A percentile compares a stretch with the other conserved stretches of the same genome.
Evolutionary conservation across 176 grass and related monocot genomes (phyloP).

Genomic region (Carex littledalei): DNA sequence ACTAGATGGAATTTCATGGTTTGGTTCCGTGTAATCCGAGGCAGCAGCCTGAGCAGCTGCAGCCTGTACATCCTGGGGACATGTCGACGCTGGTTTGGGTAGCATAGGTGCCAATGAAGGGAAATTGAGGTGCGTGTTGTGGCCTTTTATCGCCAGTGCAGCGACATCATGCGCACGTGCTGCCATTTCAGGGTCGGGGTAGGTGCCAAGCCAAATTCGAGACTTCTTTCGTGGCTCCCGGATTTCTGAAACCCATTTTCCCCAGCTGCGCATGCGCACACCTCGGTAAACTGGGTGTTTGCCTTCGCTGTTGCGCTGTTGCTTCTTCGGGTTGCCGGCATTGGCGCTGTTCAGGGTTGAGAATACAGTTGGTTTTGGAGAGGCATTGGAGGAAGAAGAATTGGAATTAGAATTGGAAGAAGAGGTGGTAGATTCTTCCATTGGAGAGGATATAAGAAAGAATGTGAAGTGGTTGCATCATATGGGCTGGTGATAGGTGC

Average conservation of each 20-base stretch:
- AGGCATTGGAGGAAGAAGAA: conserved; percentile 38
- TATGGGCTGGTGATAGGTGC: conserved; percentile 19
- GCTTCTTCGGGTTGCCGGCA: conserved; percentile 31
- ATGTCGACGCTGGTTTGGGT: conserved; percentile 53
- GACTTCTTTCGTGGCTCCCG: conserved; percentile 96
- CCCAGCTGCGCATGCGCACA: conserved; percentile 94
- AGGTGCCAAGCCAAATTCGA: conserved; percentile 95
- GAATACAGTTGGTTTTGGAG: conserved; percentile 28
- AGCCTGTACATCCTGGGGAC: conserved; percentile 86
- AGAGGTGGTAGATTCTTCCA: conserved; percentile 40
- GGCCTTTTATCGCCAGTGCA: conserved; percentile 81
- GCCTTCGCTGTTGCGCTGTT: conserved; percentile 67
- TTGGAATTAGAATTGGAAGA: conserved; percentile 30
- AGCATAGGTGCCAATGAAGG: conserved; percentile 59
- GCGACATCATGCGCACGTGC: conserved; percentile 94
- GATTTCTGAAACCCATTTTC: conserved; percentile 99
- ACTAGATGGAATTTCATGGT: neutral
- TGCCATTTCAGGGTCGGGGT: conserved; percentile 82
- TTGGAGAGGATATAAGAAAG: conserved; percentile 14
- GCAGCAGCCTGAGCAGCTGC: conserved; percentile 77
- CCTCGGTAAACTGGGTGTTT: conserved; percentile 82
- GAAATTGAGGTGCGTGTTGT: conserved; percentile 79
- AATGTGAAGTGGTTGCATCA: conserved; percentile 32
- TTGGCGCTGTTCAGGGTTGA: conserved; percentile 26
- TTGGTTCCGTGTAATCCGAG: neutral